Evolutionary conservation across 2,329 filamentous ascomycete genomes (phyloP).

Genomic region (Xylaria sp.): DNA sequence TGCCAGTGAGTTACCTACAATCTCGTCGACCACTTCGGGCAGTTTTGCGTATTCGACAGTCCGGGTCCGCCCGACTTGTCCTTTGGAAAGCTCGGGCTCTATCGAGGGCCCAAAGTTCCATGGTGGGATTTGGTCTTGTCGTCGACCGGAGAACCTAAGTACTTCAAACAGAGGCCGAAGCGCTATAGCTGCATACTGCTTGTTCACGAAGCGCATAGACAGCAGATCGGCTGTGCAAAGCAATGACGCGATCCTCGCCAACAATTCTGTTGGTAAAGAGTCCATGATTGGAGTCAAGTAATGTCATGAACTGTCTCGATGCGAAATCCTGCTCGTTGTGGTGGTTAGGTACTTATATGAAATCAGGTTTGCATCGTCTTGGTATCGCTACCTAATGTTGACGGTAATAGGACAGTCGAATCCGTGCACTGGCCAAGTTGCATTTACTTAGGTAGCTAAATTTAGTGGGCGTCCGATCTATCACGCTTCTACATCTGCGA

Average conservation of each 20-base stretch:
- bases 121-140: conserved; percentile 16
- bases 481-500: too few species aligned
- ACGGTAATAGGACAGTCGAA: too few species aligned
- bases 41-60: conserved; percentile 31
- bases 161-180: conserved; percentile 30
- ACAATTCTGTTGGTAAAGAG: conserved; percentile 30
- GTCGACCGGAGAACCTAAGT: conserved; percentile 31
- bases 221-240: conserved; percentile 28
- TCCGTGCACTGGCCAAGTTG: too few species aligned
- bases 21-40: conserved; percentile 29
- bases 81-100: conserved; percentile 13
- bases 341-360: too few species aligned
- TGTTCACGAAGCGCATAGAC: conserved; percentile 31
- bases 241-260: conserved; percentile 20
- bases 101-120: conserved; percentile 21
- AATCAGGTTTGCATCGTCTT: too few species aligned
- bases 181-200: conserved; percentile 28
- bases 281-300: conserved; percentile 23
- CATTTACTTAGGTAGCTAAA: too few species aligned
- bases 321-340: not conserved
- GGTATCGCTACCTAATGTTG: too few species aligned
- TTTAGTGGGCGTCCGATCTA: too few species aligned
- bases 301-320: not conserved
- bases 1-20: conserved; percentile 26
- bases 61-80: conserved; percentile 19